Percentiles rank a stretch among this genome's conserved stretches.
phyloP scores from a whole-genome alignment of 2,329 filamentous ascomycete species.

The Phialophora verrucosa region DNA sequence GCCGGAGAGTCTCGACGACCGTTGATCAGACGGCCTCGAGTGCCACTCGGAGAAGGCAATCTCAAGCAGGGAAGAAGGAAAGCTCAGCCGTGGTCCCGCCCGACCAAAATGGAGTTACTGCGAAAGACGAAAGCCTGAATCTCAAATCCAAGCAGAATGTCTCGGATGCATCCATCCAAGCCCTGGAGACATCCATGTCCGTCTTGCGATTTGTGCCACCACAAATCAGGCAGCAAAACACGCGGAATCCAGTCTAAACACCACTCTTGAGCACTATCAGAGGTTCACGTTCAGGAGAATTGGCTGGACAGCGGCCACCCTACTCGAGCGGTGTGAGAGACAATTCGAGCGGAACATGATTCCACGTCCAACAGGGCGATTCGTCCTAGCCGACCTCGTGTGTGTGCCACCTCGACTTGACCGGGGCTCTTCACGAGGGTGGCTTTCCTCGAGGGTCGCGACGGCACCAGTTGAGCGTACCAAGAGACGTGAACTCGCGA shows the following conservation, averaged over 20 bases:
- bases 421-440: background rate
- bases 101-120: background rate
- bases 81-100: constrained; percentile 14
- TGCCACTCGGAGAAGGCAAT: constrained; percentile 38
- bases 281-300: background rate
- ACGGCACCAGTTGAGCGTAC: background rate
- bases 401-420: background rate
- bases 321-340: background rate
- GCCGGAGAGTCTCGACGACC: constrained; percentile 44
- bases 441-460: background rate
- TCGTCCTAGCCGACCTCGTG: background rate
- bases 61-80: constrained; percentile 8
- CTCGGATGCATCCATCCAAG: constrained; percentile 44
- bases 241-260: constrained; percentile 11
- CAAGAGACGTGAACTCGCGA: background rate
- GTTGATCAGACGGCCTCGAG: constrained; percentile 43
- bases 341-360: background rate
- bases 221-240: constrained; percentile 40
- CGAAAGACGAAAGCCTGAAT: constrained; percentile 4
- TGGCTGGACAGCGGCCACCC: background rate
- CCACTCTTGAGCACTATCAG: background rate
- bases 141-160: constrained; percentile 24
- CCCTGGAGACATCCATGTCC: constrained; percentile 52
- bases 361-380: background rate
- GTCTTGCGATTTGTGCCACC: constrained; percentile 52